Percentiles rank a stretch among this genome's conserved stretches.
Evolutionary conservation across 768 basidiomycete genomes (phyloP).

Genomic region (Rhodotorula paludigena): DNA sequence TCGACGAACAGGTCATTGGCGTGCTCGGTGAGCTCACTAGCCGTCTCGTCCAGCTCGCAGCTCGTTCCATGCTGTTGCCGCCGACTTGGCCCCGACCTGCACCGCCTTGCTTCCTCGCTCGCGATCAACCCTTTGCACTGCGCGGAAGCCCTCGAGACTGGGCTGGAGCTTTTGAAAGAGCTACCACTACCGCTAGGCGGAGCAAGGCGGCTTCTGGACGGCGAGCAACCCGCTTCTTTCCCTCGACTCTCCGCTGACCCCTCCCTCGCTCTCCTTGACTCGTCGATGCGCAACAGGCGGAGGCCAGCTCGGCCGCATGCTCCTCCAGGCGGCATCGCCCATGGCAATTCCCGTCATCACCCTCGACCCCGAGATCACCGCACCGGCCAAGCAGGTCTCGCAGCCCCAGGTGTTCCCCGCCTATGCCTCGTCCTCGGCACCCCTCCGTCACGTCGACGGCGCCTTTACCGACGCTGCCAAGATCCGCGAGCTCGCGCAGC

Average conservation of each 20-base stretch:
- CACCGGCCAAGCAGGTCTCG: slow-evolving; percentile 81
- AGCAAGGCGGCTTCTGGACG: too few species aligned
- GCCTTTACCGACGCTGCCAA: slow-evolving; percentile 74
- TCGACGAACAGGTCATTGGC: slow-evolving; percentile 36
- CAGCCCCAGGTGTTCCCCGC: slow-evolving; percentile 52
- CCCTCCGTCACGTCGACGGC: slow-evolving; percentile 71
- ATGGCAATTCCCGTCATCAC: slow-evolving; percentile 77
- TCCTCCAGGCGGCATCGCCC: slow-evolving; percentile 79
- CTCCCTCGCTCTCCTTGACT: background rate
- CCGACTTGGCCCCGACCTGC: background rate
- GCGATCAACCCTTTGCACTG: too few species aligned
- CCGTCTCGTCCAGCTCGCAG: background rate
- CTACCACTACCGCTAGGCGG: too few species aligned
- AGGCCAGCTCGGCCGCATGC: slow-evolving; percentile 95
- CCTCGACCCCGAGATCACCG: slow-evolving; percentile 72
- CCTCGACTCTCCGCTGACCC: background rate
- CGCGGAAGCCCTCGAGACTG: background rate
- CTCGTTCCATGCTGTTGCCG: background rate
- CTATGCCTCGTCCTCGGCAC: slow-evolving; percentile 11
- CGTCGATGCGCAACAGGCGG: slow-evolving; percentile 60
- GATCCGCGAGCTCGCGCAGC: slow-evolving; percentile 70
- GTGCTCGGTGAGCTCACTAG: slow-evolving; percentile 24
- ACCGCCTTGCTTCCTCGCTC: background rate
- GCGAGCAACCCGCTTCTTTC: too few species aligned
- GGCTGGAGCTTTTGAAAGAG: background rate